Percentiles rank a stretch among this genome's conserved stretches.
phyloP scores from a whole-genome alignment of 257 asterid species.

The Salvia splendens region DNA sequence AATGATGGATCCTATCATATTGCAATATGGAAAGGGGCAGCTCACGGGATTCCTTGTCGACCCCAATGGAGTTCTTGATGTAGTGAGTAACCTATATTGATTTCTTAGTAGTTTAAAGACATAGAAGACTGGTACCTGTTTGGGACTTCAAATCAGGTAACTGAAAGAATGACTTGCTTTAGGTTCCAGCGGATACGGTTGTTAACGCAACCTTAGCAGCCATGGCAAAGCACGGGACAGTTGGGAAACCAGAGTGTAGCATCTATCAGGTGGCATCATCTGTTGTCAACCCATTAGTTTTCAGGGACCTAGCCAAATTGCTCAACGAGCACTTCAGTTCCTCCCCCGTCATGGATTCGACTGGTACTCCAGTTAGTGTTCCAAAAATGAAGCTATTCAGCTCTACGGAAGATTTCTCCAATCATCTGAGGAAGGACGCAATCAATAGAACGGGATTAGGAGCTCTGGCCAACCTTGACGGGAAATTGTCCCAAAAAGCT shows the following conservation, averaged over 20 bases:
- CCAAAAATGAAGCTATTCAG: constrained; percentile 74
- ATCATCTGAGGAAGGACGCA: constrained; percentile 79
- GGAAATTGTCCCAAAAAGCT: constrained; percentile 58
- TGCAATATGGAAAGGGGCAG: constrained; percentile 90
- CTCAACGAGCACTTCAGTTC: constrained; percentile 67
- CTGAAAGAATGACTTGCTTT: constrained; percentile 14
- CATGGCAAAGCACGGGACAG: constrained; percentile 87
- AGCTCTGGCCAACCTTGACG: constrained; percentile 52
- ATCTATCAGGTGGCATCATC: constrained; percentile 80
- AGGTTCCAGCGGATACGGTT: constrained; percentile 98
- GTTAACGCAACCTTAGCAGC: constrained; percentile 96
- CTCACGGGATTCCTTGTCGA: constrained; percentile 89
- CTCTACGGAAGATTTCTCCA: constrained; percentile 83
- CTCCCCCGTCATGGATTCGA: constrained; percentile 69
- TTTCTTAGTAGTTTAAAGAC: neutral
- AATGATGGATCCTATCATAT: constrained; percentile 97
- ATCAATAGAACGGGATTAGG: constrained; percentile 53
- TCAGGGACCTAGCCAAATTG: constrained; percentile 66
- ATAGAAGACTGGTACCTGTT: constrained; percentile 1
- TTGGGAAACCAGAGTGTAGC: constrained; percentile 46
- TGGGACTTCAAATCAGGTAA: neutral
- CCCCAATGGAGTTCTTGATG: constrained; percentile 92
- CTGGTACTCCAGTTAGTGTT: constrained; percentile 68
- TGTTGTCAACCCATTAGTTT: constrained; percentile 75
- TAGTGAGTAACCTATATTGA: constrained; percentile 52